phyloP scores from a whole-genome alignment of 169 alveolate species.

The Eimeria falciformis region DNA sequence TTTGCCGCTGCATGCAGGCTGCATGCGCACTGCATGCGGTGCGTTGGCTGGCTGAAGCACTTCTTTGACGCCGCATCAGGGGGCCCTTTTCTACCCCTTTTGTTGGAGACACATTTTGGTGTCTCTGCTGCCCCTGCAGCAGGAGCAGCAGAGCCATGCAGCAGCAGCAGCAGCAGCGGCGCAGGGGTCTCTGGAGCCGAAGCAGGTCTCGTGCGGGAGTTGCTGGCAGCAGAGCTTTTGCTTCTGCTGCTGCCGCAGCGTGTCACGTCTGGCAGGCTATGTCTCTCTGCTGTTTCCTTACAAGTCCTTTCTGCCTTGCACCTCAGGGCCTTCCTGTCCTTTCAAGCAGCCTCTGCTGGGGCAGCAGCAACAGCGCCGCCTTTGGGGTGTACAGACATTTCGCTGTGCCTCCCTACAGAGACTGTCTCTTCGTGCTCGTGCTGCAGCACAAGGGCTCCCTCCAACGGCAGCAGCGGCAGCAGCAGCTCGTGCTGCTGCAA shows the following conservation, averaged over 20 bases:
- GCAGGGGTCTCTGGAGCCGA: background rate
- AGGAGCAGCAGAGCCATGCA: background rate
- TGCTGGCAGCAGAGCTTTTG: background rate
- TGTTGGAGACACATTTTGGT: background rate
- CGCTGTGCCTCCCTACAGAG: too few species aligned
- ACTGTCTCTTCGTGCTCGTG: background rate
- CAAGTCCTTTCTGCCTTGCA: background rate
- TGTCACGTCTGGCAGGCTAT: background rate
- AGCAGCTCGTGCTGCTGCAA: background rate
- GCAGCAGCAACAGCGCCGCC: background rate
- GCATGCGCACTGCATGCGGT: background rate
- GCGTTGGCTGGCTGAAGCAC: background rate
- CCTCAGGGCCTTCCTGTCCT: background rate
- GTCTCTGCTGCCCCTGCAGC: background rate
- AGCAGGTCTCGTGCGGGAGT: background rate
- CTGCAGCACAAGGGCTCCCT: background rate
- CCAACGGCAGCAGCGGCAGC: background rate
- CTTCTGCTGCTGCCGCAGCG: constrained; percentile 32
- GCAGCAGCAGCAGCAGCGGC: constrained; percentile 34
- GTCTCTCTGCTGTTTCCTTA: background rate
- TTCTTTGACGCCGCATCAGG: background rate
- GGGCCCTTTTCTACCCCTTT: constrained; percentile 12
- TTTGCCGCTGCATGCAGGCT: constrained; percentile 9
- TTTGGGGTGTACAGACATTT: too few species aligned
- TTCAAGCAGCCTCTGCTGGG: background rate